phyloP scores from a whole-genome alignment of 176 grass and related monocot species.

The Eleusine indica region DNA sequence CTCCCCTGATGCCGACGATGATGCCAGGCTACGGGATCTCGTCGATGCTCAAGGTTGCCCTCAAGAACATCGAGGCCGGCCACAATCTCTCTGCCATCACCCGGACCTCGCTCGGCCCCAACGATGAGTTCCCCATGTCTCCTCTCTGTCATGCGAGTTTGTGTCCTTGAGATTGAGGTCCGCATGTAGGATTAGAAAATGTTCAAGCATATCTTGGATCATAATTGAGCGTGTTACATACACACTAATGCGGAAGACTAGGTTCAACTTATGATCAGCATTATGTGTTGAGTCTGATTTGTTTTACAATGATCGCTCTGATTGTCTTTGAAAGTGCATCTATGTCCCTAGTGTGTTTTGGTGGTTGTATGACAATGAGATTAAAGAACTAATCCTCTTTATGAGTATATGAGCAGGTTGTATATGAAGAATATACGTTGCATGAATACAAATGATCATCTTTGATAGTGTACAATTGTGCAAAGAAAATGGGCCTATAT shows the following conservation, averaged over 20 bases:
- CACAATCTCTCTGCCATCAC: conserved; percentile 83
- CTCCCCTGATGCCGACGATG: neutral
- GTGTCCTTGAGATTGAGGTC: neutral
- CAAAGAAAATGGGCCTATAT: no score
- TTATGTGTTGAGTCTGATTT: no score
- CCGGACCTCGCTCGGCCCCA: conserved; percentile 86
- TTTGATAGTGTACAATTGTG: no score
- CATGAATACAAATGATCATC: no score
- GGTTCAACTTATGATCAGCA: no score
- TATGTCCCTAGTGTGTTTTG: no score
- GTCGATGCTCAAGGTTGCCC: conserved; percentile 65
- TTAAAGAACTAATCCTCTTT: no score
- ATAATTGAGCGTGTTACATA: neutral
- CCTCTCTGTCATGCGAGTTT: neutral
- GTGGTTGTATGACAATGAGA: no score
- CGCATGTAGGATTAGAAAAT: neutral
- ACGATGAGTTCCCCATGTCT: conserved; percentile 43
- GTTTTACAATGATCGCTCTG: no score
- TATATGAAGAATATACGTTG: no score
- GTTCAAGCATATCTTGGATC: neutral
- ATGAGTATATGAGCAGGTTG: no score
- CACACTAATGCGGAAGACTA: neutral
- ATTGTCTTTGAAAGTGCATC: no score
- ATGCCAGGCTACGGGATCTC: conserved; percentile 79
- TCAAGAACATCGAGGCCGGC: conserved; percentile 66